Conservation (phyloP, 768 basidiomycete genomes). For the Mrakia hoshinonis region DNA sequence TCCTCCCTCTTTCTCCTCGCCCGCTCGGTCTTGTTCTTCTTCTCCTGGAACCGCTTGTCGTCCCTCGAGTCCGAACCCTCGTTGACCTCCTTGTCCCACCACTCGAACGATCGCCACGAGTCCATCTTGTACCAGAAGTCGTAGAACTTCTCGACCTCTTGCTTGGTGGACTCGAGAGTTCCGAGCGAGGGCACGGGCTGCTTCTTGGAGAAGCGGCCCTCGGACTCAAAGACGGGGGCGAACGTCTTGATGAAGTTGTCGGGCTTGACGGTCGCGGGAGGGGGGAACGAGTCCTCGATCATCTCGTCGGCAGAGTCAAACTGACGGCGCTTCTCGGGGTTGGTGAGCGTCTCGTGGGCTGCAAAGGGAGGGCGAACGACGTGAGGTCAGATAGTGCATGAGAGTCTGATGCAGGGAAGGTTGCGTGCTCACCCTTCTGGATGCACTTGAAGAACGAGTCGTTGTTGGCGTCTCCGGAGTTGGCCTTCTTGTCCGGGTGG, state of each 20-base stretch:
- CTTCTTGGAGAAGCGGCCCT: slow-evolving; percentile 80
- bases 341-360: slow-evolving; percentile 85
- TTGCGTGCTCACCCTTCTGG: slow-evolving; percentile 52
- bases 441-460: slow-evolving; percentile 99
- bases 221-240: slow-evolving; percentile 75
- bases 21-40: slow-evolving; percentile 98
- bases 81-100: slow-evolving; percentile 95
- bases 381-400: background rate
- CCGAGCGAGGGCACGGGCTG: slow-evolving; percentile 79
- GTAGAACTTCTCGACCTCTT: slow-evolving; percentile 84
- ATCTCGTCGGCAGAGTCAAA: slow-evolving; percentile 94
- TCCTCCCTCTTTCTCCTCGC: slow-evolving; percentile 96
- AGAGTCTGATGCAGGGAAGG: background rate
- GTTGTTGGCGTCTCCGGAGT: slow-evolving; percentile 76
- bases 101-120: slow-evolving; percentile 96
- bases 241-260: slow-evolving; percentile 51
- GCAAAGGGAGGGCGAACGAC: background rate
- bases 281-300: slow-evolving; percentile 63
- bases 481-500: slow-evolving; percentile 93
- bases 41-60: slow-evolving; percentile 97
- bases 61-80: slow-evolving; percentile 97
- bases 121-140: slow-evolving; percentile 99
- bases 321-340: slow-evolving; percentile 78
- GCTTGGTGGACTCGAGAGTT: slow-evolving; percentile 58
- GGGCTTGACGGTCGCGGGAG: slow-evolving; percentile 35